Evolutionary conservation across 805 yeast species (phyloP).

Genomic region (Scheffersomyces spartinae): DNA sequence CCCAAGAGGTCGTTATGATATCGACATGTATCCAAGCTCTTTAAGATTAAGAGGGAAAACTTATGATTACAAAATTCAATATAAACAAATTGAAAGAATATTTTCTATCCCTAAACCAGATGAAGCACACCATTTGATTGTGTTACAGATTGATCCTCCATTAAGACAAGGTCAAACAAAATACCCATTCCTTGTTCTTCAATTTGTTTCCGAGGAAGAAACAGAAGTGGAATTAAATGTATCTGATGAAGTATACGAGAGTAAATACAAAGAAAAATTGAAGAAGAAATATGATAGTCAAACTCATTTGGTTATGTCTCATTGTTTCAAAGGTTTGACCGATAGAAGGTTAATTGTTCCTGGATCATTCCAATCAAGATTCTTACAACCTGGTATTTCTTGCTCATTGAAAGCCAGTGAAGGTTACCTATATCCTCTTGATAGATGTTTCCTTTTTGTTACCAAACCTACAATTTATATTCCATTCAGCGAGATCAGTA

Average conservation of each 20-base stretch:
- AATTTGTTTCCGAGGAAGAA: conserved; percentile 83
- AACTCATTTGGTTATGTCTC: conserved; percentile 79
- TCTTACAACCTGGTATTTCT: conserved; percentile 74
- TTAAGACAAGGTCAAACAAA: conserved; percentile 96
- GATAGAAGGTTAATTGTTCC: conserved; percentile 80
- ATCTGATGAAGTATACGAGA: conserved; percentile 69
- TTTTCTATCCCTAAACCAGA: conserved; percentile 92
- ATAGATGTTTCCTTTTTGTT: conserved; percentile 79
- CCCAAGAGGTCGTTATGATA: conserved; percentile 97
- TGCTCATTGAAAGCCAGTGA: conserved; percentile 93
- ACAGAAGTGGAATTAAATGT: conserved; percentile 82
- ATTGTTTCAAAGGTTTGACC: conserved; percentile 81
- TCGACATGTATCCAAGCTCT: conserved; percentile 81
- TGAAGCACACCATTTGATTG: conserved; percentile 78
- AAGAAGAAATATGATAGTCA: conserved; percentile 71
- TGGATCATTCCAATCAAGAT: conserved; percentile 66
- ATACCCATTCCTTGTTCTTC: conserved; percentile 84
- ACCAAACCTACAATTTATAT: conserved; percentile 91
- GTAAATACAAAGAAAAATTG: conserved; percentile 63
- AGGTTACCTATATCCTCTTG: conserved; percentile 88
- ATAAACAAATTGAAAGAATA: conserved; percentile 78
- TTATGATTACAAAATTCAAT: conserved; percentile 91
- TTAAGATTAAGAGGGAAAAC: conserved; percentile 94
- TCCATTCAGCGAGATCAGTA: conserved; percentile 71
- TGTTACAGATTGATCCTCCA: conserved; percentile 93